Base-by-base conservation (phyloP, 2,329 filamentous ascomycete genomes). In the Blastomyces percursus region DNA sequence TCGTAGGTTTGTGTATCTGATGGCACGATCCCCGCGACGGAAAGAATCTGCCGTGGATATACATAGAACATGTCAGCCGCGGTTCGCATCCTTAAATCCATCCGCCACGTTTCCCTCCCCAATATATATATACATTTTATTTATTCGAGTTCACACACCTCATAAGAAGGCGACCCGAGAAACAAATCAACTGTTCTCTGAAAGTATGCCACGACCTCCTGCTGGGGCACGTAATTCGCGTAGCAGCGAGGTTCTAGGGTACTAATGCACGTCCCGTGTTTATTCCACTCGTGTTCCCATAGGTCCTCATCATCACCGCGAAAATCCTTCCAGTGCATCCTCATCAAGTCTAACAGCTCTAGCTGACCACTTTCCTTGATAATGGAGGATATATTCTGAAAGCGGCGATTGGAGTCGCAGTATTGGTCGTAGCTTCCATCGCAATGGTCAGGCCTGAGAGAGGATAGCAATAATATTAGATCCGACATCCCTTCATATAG, bases 281-380 rank as follows among this genome's bases (percentile, higher is more conserved):
- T 89, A 72, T 81, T 79, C 82, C 85, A 90, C 71, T 90, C 87
- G 73, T 88, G 85, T 68, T 83, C 79, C 87, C 87, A 90, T 68
- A 90, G 82, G 35, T 69, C 74, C 67, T 84, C 81, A 67, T 82
- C 79, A 38, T 80, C 71, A 51, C 81, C 82, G 48, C 78, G 66
- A 70, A 83, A 79, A 68, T 81, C 79, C 67, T 82, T 80, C 84
- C 84, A 86, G 74, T 85, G 86, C 1, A 76, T 81, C 46, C 80
- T 72, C 84, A 86, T 86, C 70, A 82, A 83, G 54, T 71, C 69
- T 5, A 86, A 75, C 11, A 84, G 76, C 32, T 82, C 78, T 30
- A 73, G 74, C 62, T 77, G 76, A 64, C 78, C 80, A 62, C 80
- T 80, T 1, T 75, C 72, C 60, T 79, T 67, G 51, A 86, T 73